Evolutionary conservation across 169 alveolate species (phyloP).

Genomic region (Babesia ovis): DNA sequence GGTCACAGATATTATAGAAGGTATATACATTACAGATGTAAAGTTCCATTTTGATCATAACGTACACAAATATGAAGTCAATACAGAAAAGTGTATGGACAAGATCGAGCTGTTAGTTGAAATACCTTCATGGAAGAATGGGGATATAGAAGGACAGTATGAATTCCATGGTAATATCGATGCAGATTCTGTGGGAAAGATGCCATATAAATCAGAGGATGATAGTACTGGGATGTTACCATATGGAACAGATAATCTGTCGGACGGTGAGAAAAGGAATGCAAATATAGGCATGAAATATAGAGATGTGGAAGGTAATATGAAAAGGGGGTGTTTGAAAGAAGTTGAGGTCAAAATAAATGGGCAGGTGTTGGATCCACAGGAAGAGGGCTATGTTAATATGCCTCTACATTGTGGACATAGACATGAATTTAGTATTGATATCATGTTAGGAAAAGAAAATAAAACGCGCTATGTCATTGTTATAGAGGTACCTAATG

Average conservation of each 20-base stretch:
- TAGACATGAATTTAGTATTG: constrained; percentile 12
- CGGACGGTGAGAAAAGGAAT: no score
- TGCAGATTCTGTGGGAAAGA: not conserved
- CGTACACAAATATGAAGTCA: constrained; percentile 18
- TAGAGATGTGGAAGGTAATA: not conserved
- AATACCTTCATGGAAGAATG: constrained; percentile 39
- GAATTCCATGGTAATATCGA: not conserved
- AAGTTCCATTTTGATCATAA: constrained; percentile 20
- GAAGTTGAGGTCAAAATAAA: constrained; percentile 18
- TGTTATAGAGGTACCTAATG: constrained; percentile 16
- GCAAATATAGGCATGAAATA: not conserved
- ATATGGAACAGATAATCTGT: not conserved
- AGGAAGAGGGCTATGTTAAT: constrained; percentile 13
- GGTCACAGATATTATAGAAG: constrained; percentile 6
- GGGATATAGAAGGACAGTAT: not conserved
- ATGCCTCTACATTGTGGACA: constrained; percentile 41
- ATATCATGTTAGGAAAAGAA: constrained; percentile 3
- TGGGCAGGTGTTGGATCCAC: constrained; percentile 12
- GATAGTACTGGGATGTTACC: no score
- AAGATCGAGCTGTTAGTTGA: constrained; percentile 21
- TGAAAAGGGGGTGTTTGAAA: not conserved
- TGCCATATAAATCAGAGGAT: not conserved
- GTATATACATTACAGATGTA: constrained; percentile 33
- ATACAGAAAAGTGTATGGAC: constrained; percentile 23
- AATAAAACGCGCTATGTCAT: constrained; percentile 7